A percentile compares a stretch with the other conserved stretches of the same genome.
Conservation (phyloP, 129 eudicot species). For the Cynara cardunculus region DNA sequence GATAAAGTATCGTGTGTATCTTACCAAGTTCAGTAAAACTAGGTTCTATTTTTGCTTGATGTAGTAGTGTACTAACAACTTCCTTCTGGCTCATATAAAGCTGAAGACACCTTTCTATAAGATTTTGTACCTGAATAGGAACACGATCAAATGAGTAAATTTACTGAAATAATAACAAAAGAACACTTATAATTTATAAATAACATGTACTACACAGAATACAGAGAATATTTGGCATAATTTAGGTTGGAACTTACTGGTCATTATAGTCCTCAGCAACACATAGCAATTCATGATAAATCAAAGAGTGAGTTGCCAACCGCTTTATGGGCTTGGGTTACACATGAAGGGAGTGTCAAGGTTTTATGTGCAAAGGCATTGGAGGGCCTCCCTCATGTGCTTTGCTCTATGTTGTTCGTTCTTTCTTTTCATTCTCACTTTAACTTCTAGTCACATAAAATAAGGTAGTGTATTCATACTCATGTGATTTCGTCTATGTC, state of each 20-base stretch:
- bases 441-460: background rate
- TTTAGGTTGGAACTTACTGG: background rate
- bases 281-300: background rate
- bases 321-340: background rate
- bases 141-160: background rate
- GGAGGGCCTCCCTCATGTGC: background rate
- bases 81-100: conserved; percentile 88
- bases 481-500: background rate
- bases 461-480: background rate
- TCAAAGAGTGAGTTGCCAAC: background rate
- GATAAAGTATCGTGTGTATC: conserved; percentile 5
- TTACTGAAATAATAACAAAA: background rate
- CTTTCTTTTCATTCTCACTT: background rate
- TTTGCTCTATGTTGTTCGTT: background rate
- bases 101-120: conserved; percentile 91
- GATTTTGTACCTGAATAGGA: conserved; percentile 77
- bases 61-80: conserved; percentile 60
- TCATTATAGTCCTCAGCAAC: background rate
- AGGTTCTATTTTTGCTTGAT: conserved; percentile 81
- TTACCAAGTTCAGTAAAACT: conserved; percentile 90
- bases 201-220: background rate
- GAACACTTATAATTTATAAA: background rate
- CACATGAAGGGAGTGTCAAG: conserved; percentile 3
- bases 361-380: background rate
- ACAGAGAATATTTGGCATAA: background rate